These are phyloP conservation scores for Ajuga chamaepitys DNA, from an alignment of 257 asterid genomes.

Conservation along the genomic window DNA sequence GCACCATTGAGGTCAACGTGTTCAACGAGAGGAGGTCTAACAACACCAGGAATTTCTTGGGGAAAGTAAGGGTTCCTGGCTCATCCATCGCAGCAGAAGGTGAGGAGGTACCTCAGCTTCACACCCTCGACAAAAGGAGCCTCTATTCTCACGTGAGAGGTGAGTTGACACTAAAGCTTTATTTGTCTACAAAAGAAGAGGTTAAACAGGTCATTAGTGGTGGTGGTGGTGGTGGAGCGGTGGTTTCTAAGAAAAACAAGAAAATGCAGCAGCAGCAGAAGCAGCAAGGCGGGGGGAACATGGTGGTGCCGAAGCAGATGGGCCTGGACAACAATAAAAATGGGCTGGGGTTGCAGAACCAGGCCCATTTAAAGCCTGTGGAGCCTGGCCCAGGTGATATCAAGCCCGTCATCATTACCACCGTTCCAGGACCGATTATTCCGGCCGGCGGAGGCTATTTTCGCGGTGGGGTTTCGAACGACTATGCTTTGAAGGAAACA, in stretches of 20 bases:
- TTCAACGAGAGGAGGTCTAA: slow-evolving; percentile 72
- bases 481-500: slow-evolving; percentile 64
- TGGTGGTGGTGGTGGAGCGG: not conserved
- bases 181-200: slow-evolving; percentile 51
- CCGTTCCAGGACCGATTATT: slow-evolving; percentile 37
- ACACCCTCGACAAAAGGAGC: slow-evolving; percentile 68
- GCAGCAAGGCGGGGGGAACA: slow-evolving; percentile 25
- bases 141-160: slow-evolving; percentile 85
- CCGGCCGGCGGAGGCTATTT: slow-evolving; percentile 25
- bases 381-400: slow-evolving; percentile 52
- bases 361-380: slow-evolving; percentile 37
- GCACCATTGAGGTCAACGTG: slow-evolving; percentile 66
- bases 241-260: slow-evolving; percentile 48
- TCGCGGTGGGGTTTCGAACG: slow-evolving; percentile 38
- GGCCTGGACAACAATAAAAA: slow-evolving; percentile 17
- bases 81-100: slow-evolving; percentile 49
- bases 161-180: slow-evolving; percentile 65
- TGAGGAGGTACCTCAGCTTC: slow-evolving; percentile 52
- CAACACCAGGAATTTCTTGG: slow-evolving; percentile 64
- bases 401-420: slow-evolving; percentile 61
- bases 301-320: slow-evolving; percentile 39
- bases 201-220: slow-evolving; percentile 45
- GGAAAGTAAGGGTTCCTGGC: slow-evolving; percentile 70
- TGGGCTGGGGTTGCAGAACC: slow-evolving; percentile 36
- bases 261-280: slow-evolving; percentile 38